Conservation (phyloP, 2,329 filamentous ascomycete genomes). For the Trichoderma sp. region DNA sequence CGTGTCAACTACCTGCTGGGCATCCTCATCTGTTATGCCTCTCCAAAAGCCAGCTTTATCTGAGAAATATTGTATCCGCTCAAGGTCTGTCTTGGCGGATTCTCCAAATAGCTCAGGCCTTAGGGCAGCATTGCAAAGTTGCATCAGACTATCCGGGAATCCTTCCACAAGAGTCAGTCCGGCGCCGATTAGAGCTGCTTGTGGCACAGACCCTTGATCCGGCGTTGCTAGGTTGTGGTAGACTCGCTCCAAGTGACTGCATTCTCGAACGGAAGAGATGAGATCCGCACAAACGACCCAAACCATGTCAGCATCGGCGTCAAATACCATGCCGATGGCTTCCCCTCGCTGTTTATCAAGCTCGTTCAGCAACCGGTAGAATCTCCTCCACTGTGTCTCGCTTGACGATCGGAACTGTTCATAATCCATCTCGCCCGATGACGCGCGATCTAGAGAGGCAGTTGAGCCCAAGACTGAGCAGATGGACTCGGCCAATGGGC, state of each 20-base stretch:
- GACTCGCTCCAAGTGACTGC: constrained; percentile 73
- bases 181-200: constrained; percentile 64
- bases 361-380: constrained; percentile 81
- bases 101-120: constrained; percentile 73
- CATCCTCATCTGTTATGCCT: constrained; percentile 80
- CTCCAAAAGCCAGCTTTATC: constrained; percentile 75
- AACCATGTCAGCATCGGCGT: constrained; percentile 66
- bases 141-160: constrained; percentile 67
- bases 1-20: constrained; percentile 62
- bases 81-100: constrained; percentile 64
- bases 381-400: constrained; percentile 83
- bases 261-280: constrained; percentile 74
- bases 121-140: constrained; percentile 65
- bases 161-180: constrained; percentile 68
- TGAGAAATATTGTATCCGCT: constrained; percentile 75
- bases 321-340: constrained; percentile 73
- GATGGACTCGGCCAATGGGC: constrained; percentile 71
- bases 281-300: constrained; percentile 86
- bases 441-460: constrained; percentile 60
- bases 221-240: constrained; percentile 62
- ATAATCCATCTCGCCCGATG: constrained; percentile 68
- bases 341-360: constrained; percentile 84
- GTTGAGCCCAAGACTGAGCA: constrained; percentile 69
- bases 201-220: constrained; percentile 52
- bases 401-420: constrained; percentile 70